Percentiles rank a stretch among this genome's conserved stretches.
These are phyloP conservation scores for Malus fusca DNA, from an alignment of 306 rosid genomes.

Conservation along the genomic window DNA sequence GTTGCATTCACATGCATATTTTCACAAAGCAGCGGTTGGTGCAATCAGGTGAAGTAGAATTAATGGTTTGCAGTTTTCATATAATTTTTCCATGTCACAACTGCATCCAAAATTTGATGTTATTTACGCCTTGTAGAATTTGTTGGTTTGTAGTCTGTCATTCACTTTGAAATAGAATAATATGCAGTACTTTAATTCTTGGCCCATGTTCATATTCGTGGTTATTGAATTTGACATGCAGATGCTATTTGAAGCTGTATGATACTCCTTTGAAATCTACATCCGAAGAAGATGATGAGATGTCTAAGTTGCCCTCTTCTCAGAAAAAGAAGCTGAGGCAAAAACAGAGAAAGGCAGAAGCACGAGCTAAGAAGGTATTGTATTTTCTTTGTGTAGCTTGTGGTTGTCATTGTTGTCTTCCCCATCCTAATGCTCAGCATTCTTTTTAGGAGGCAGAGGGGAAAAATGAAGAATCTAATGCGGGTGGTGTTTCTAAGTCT, in stretches of 20 bases:
- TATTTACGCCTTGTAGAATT: background rate
- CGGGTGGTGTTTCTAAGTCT: conserved; percentile 52
- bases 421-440: conserved; percentile 18
- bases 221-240: conserved; percentile 27
- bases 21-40: conserved; percentile 95
- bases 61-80: background rate
- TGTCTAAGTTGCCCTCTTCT: conserved; percentile 84
- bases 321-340: conserved; percentile 97
- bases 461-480: conserved; percentile 71
- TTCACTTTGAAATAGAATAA: background rate
- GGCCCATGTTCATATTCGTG: background rate
- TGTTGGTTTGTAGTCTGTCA: background rate
- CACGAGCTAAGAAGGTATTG: conserved; percentile 82
- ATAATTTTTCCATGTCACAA: background rate
- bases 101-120: background rate
- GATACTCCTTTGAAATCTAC: conserved; percentile 81
- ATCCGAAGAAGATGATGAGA: conserved; percentile 66
- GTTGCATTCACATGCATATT: conserved; percentile 84
- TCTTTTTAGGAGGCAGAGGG: conserved; percentile 79
- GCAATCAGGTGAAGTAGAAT: conserved; percentile 61
- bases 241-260: conserved; percentile 82
- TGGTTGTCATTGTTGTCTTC: conserved; percentile 4
- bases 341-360: conserved; percentile 92
- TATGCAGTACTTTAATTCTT: background rate
- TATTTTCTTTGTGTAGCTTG: conserved; percentile 18